Base-by-base conservation (phyloP, 2,329 filamentous ascomycete genomes). In the Talaromyces sp. region DNA sequence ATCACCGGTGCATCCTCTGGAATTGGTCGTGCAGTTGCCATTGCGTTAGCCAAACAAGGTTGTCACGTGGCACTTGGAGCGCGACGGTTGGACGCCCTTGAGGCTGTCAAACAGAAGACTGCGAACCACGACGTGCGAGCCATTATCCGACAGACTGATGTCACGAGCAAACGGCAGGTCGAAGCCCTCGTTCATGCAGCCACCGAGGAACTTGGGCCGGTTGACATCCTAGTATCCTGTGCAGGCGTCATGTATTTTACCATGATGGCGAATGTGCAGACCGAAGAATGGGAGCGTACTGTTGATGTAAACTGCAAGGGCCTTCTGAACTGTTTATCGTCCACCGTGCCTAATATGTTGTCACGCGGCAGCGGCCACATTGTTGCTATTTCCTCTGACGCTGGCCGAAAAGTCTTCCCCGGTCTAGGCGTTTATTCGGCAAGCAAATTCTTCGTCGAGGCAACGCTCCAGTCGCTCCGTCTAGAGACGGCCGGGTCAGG, bases 221-320 rank as follows among this genome's bases (percentile, higher is more conserved):
- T 93, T 52, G 90, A 94, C 71, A 90, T 93, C 57, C 83, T 94
- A n/a, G 85, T 94, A 56, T 87, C 87, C 47, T 91, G 89, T 69
- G 91, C 90, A 0, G 90, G 90, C 40, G 90, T 94, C 71, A 94
- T 94, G 90, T 94, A 94, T 78, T 94, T 87, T 76, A 93, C 90
- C 60, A 87, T 93, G 87, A 93, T 94, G 90, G 85, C 87, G 61
- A 93, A 92, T 71, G 83, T 80, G 16, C 83, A 89, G 65, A 84
- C 81, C 0, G 88, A 90, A 5, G 87, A 94, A 68, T 94, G 90
- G 90, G 87, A 92, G 65, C 88, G 85, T 62, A 93, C 90, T 0
- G 89, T 94, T 50, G 90, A 93, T 68, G 89, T 94, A 67, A 94
- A 94, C 79, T 93, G 90, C 85, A 93, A 93, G 76, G 90, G 90